These are phyloP conservation scores for Sclerotinia borealis DNA, from an alignment of 2,329 filamentous ascomycete genomes.

Conservation along the genomic window DNA sequence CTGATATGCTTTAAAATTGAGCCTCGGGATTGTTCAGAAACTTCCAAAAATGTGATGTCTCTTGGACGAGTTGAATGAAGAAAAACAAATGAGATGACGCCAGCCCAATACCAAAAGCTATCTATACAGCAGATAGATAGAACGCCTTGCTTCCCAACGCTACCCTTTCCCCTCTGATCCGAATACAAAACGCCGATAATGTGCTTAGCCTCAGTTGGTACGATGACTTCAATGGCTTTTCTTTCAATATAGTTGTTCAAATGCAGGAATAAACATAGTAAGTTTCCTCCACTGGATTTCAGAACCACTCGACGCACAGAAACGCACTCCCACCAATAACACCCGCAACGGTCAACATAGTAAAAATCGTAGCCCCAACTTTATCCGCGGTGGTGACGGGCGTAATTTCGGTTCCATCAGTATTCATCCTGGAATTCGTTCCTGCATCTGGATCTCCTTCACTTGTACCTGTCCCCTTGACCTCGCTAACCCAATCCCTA, in stretches of 20 bases:
- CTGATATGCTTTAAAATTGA: no score
- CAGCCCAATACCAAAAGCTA: neutral
- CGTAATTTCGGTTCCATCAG: constrained; percentile 1
- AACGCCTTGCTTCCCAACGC: neutral
- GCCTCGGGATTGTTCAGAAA: no score
- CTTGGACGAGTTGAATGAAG: neutral
- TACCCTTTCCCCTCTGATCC: neutral
- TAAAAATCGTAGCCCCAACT: constrained; percentile 62
- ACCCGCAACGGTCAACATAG: constrained; percentile 44
- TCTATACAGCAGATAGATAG: neutral
- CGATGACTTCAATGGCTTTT: neutral
- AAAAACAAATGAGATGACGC: neutral
- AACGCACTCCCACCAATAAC: constrained; percentile 51
- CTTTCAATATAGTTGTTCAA: neutral
- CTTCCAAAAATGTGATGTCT: no score
- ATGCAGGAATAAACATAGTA: neutral
- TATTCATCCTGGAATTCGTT: constrained; percentile 1
- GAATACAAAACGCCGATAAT: neutral
- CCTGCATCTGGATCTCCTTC: constrained; percentile 32
- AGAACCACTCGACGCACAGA: constrained; percentile 36
- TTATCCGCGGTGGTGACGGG: constrained; percentile 48
- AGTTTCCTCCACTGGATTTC: neutral
- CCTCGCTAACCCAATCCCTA: constrained; percentile 39
- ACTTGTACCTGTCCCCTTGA: constrained; percentile 48
- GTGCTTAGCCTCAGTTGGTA: neutral